These are phyloP conservation scores for Podospora australis DNA, from an alignment of 495 filamentous ascomycete species.

Conservation along the genomic window DNA sequence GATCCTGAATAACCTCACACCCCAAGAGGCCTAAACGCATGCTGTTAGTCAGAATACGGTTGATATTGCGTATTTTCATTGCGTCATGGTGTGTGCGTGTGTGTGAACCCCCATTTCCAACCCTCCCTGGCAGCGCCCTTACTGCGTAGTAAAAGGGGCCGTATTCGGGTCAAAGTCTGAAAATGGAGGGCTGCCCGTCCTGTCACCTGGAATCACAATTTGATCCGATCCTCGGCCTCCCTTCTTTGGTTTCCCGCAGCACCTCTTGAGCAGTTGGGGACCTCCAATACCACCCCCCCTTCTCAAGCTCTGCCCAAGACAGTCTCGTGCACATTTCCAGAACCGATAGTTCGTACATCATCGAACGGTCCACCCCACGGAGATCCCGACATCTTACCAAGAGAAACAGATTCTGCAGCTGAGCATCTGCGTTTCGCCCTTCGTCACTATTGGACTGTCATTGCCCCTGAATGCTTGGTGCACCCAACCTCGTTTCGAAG, in stretches of 20 bases:
- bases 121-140: not conserved
- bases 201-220: not conserved
- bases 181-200: not conserved
- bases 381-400: not conserved
- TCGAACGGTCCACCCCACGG: not conserved
- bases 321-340: not conserved
- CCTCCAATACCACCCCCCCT: not conserved
- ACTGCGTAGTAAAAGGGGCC: not conserved
- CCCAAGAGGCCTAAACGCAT: too few species aligned
- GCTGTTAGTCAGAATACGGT: slow-evolving; percentile 13
- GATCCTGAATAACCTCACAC: too few species aligned
- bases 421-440: too few species aligned
- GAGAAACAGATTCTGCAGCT: too few species aligned
- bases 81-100: slow-evolving; percentile 4
- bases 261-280: not conserved
- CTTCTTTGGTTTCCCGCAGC: not conserved
- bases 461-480: too few species aligned
- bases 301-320: not conserved
- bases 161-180: not conserved
- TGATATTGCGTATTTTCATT: not conserved
- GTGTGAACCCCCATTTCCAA: slow-evolving; percentile 5
- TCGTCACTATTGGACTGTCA: too few species aligned
- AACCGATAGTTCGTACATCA: not conserved
- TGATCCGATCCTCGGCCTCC: slow-evolving; percentile 7
- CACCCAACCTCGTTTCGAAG: too few species aligned